Evolutionary conservation across 192 early-diverging fungal species (phyloP), one percentile per base, ranked within the genome.

Genomic region (Coemansia sp.): DNA sequence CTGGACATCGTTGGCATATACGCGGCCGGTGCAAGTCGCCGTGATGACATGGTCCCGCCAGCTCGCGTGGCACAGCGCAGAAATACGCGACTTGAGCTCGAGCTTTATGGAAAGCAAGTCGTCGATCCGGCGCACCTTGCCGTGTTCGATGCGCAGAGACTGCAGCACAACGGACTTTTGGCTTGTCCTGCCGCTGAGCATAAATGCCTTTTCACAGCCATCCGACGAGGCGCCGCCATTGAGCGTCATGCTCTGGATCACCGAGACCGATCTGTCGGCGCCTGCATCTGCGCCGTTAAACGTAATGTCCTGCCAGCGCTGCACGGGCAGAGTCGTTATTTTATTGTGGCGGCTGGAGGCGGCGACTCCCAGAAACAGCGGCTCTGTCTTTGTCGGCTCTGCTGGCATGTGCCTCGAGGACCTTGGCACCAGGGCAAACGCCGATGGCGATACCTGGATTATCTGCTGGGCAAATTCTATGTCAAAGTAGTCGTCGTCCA

Each of bases 391-490:
- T 2, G 39, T 8, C 5, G 20, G 2, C 4, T 42, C 36, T 3
- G 55, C 4, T n/a, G 28, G 4, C 32, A n/a, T 14, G 3, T 4
- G 18, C n/a, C 50, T 63, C 3, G 55, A 48, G 25, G 30, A 50
- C 14, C 61, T 65, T 9, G 64, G 24, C 20, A 73, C 49, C 10
- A 55, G 64, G 6, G 57, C 71, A 32, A 73, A 18, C 28, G 67
- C 29, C 9, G 71, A 67, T 6, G 71, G 71, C 23, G 61, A 66
- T 19, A 67, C 25, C 61, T 75, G 74, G 2, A 59, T 14, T 30
- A 75, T 29, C 16, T 67, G 60, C 28, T 75, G 68, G 4, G 36
- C 52, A 54, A 56, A 60, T 8, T 75, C 68, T 45, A 67, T 66
- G 1, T 34, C 56, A 16, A 75, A 47, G 2, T 51, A 24, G 0